phyloP scores from a whole-genome alignment of 345 rosid species.

The Hirschfeldia incana region DNA sequence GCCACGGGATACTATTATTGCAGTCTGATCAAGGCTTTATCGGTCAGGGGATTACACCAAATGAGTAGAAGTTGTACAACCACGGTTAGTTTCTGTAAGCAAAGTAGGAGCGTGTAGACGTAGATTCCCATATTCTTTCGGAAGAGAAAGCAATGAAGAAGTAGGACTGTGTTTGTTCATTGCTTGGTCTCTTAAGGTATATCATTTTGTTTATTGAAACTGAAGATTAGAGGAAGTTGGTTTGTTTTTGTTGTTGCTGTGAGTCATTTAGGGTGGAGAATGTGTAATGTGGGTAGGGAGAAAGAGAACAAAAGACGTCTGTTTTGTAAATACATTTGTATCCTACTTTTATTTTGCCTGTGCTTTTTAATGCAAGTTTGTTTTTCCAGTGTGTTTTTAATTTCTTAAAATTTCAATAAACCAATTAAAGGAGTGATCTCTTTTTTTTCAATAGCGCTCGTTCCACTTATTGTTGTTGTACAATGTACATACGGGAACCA shows the following conservation, averaged over 20 bases:
- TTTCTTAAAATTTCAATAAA: too few species aligned
- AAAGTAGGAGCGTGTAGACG: conserved; percentile 38
- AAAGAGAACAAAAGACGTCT: neutral
- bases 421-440: too few species aligned
- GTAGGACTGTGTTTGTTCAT: conserved; percentile 34
- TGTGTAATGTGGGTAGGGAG: conserved; percentile 38
- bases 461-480: too few species aligned
- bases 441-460: too few species aligned
- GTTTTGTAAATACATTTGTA: conserved; percentile 35
- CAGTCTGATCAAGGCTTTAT: conserved; percentile 16
- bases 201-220: conserved; percentile 39
- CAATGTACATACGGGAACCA: too few species aligned
- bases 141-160: conserved; percentile 49
- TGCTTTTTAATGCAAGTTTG: neutral
- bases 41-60: neutral
- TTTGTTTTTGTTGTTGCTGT: conserved; percentile 26
- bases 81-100: conserved; percentile 39
- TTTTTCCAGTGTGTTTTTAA: too few species aligned
- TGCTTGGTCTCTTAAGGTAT: conserved; percentile 28
- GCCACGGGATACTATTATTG: conserved; percentile 13
- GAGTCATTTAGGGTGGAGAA: conserved; percentile 32
- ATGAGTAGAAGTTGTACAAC: conserved; percentile 32
- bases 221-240: conserved; percentile 23
- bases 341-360: conserved; percentile 28
- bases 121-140: conserved; percentile 61